phyloP scores from a whole-genome alignment of 345 rosid species.

The Crucihimalaya himalaica region DNA sequence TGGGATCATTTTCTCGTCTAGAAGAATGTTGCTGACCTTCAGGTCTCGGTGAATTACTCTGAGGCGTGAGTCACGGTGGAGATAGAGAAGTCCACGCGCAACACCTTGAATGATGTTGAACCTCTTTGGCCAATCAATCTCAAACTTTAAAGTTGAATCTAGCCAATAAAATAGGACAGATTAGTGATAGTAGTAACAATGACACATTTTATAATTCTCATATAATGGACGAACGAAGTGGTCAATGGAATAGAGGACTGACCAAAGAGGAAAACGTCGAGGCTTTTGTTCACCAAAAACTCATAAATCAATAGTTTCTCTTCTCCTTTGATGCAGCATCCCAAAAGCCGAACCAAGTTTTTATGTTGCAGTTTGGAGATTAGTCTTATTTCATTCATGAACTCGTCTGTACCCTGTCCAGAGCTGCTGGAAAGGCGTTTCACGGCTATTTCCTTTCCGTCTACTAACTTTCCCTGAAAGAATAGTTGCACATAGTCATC shows the following conservation, averaged over 20 bases:
- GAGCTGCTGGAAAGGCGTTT: conserved; percentile 52
- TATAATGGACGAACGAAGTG: not conserved
- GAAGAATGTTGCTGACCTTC: conserved; percentile 29
- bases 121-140: conserved; percentile 3
- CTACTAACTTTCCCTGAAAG: conserved; percentile 44
- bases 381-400: conserved; percentile 44
- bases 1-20: conserved; percentile 16
- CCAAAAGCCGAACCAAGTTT: conserved; percentile 62
- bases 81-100: conserved; percentile 20
- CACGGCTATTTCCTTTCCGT: conserved; percentile 53
- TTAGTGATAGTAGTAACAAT: not conserved
- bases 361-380: conserved; percentile 67
- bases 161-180: not conserved
- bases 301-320: conserved; percentile 59
- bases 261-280: conserved; percentile 57
- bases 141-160: not conserved
- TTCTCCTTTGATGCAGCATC: conserved; percentile 54
- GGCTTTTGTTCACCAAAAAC: conserved; percentile 57
- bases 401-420: conserved; percentile 51
- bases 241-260: conserved; percentile 2
- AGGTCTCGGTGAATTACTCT: conserved; percentile 16
- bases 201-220: not conserved
- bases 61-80: conserved; percentile 24
- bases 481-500: not conserved
- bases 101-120: conserved; percentile 14